A percentile compares a stretch with the other conserved stretches of the same genome.
These are phyloP conservation scores for Geotrichum europaeum DNA, from an alignment of 1,139 yeast species.

Conservation along the genomic window DNA sequence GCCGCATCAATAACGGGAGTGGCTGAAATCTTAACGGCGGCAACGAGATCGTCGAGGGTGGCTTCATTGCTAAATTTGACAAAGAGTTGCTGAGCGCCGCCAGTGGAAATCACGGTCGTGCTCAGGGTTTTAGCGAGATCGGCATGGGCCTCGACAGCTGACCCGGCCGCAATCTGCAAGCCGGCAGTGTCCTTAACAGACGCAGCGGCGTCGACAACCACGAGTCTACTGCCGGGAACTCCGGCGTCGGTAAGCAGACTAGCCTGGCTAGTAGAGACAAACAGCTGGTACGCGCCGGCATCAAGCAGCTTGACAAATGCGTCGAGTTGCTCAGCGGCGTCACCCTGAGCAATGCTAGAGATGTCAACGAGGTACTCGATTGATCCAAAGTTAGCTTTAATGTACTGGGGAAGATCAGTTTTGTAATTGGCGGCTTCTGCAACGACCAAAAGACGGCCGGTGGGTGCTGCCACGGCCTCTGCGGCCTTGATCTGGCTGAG, in stretches of 20 bases:
- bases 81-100: constrained; percentile 45
- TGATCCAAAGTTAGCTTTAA: constrained; percentile 24
- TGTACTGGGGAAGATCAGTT: constrained; percentile 21
- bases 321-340: constrained; percentile 35
- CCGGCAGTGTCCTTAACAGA: constrained; percentile 21
- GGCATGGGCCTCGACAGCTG: constrained; percentile 20
- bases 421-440: constrained; percentile 36
- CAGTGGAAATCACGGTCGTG: constrained; percentile 30
- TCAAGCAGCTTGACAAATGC: constrained; percentile 54
- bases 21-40: constrained; percentile 37
- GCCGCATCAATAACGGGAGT: constrained; percentile 44
- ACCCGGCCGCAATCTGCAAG: constrained; percentile 26
- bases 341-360: constrained; percentile 30
- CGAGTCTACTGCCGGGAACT: constrained; percentile 56
- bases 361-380: constrained; percentile 41
- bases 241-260: constrained; percentile 43
- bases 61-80: constrained; percentile 26
- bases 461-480: constrained; percentile 28
- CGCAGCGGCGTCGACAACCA: constrained; percentile 32
- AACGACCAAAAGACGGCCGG: constrained; percentile 40
- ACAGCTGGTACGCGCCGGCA: constrained; percentile 54
- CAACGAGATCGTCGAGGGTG: constrained; percentile 22
- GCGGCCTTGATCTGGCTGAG: constrained; percentile 25
- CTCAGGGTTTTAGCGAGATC: constrained; percentile 19
- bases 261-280: constrained; percentile 40